Evolutionary conservation across 140 eudicot genomes (phyloP), one percentile per base, ranked within the genome.

Genomic region (Cichorium intybus): DNA sequence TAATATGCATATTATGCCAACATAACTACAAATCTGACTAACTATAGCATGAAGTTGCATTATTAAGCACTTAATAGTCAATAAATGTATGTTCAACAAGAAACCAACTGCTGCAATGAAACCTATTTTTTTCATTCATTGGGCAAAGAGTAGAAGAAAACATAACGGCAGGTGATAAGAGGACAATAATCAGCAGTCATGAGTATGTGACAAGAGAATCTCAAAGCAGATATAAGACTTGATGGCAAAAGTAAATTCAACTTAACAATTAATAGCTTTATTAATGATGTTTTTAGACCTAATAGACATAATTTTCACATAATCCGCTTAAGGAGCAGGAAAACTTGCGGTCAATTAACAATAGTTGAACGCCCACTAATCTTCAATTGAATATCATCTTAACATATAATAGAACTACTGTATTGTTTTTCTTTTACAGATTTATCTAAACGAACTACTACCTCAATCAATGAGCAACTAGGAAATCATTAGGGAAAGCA

Each of bases 381-480:
- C 76, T 70, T 41, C 23, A 48, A n/a, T 10, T 12, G 52, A 39
- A 18, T n/a, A 24, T 20, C 29, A 24, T n/a, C 54, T 41, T 27
- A 29, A 45, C 5, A 49, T 7, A 54, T 31, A 3, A 16, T 10
- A n/a, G 1, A 61, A 51, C 39, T 14, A 39, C n/a, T 53, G 50
- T 67, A 10, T 26, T 4, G 11, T 22, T 60, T 71, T 53, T 31
- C 37, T 50, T 47, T 47, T 56, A 64, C 64, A 77, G 0, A 61
- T 10, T 27, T 8, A 59, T 47, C 28, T 33, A 29, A 47, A 56
- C 34, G 35, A 64, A 56, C 27, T 27, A 54, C 56, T 20, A 51
- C 28, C 11, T 54, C 33, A 22, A 34, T 75, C 72, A 83, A 72
- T 80, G 89, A 20, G 89, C 85, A 64, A 69, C 76, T n/a, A 83